Conservation (phyloP, 306 rosid genomes). For the Chamaecrista fasciculata region DNA sequence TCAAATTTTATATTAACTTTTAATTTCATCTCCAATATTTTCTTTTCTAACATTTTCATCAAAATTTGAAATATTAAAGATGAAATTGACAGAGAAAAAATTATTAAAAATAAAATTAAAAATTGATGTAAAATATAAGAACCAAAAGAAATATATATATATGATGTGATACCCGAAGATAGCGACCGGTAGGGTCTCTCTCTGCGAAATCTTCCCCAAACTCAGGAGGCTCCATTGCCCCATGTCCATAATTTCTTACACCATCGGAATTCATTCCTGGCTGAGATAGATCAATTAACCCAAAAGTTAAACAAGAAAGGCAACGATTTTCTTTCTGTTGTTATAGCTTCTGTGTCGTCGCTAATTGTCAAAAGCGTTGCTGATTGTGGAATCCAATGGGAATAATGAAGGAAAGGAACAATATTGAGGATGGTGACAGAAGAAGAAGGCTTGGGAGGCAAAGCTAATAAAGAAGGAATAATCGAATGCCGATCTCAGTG, state of each 20-base stretch:
- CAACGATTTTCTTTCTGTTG: neutral
- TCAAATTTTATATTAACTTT: too few species aligned
- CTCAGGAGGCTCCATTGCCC: neutral
- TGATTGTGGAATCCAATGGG: constrained; percentile 24
- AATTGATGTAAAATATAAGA: too few species aligned
- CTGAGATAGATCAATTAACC: neutral
- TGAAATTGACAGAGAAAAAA: too few species aligned
- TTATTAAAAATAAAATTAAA: too few species aligned
- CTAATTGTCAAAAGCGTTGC: constrained; percentile 26
- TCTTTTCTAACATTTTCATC: too few species aligned
- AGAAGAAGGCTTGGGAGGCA: constrained; percentile 47
- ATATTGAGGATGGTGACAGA: constrained; percentile 34
- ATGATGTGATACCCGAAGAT: neutral
- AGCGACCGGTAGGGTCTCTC: neutral
- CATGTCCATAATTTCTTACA: neutral
- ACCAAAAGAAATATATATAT: too few species aligned
- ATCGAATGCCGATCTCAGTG: constrained; percentile 44
- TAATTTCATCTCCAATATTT: too few species aligned
- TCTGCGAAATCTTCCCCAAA: neutral
- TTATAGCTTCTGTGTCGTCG: neutral
- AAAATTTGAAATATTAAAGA: too few species aligned
- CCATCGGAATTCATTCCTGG: neutral
- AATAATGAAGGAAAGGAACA: too few species aligned
- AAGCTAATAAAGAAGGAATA: constrained; percentile 27
- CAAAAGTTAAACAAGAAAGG: neutral